Evolutionary conservation across 176 grass and related monocot species (phyloP).

Genomic region (Zoysia japonica): DNA sequence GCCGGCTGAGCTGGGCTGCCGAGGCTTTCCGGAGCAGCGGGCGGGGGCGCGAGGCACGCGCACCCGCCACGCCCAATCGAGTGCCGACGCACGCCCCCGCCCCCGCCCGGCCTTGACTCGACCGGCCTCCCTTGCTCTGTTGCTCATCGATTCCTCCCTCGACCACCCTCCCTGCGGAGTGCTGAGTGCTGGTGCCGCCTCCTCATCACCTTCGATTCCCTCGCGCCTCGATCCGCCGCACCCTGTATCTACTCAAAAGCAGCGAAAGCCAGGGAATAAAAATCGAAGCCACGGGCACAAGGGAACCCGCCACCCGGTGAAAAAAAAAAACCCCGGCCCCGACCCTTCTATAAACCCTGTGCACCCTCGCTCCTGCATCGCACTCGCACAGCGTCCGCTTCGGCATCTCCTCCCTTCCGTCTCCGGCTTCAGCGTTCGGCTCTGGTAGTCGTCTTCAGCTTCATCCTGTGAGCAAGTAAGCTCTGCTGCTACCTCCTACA

Average conservation of each 20-base stretch:
- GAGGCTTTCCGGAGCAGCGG: constrained; percentile 38
- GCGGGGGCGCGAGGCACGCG: constrained; percentile 40
- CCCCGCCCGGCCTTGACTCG: too few relatives aligned
- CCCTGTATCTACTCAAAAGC: constrained; percentile 42
- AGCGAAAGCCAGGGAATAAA: constrained; percentile 33
- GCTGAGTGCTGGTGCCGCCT: background rate
- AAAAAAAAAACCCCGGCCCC: background rate
- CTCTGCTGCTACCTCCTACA: too few relatives aligned
- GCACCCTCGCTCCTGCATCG: background rate
- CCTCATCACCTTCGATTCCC: constrained; percentile 8
- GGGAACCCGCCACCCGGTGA: background rate
- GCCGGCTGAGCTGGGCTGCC: constrained; percentile 35
- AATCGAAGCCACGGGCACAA: constrained; percentile 8
- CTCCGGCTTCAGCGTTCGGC: too few relatives aligned
- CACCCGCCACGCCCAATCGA: constrained; percentile 47
- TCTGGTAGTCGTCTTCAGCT: too few relatives aligned
- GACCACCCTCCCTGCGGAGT: background rate
- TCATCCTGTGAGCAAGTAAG: too few relatives aligned
- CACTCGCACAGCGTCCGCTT: background rate
- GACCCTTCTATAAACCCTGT: constrained; percentile 36
- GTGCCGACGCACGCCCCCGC: background rate
- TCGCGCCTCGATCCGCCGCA: background rate
- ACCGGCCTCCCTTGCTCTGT: too few relatives aligned
- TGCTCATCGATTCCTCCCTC: background rate
- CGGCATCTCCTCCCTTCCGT: background rate